A percentile compares a stretch with the other conserved stretches of the same genome.
phyloP scores from a whole-genome alignment of 177 flowering plant genomes.

The Vitis hybrid region DNA sequence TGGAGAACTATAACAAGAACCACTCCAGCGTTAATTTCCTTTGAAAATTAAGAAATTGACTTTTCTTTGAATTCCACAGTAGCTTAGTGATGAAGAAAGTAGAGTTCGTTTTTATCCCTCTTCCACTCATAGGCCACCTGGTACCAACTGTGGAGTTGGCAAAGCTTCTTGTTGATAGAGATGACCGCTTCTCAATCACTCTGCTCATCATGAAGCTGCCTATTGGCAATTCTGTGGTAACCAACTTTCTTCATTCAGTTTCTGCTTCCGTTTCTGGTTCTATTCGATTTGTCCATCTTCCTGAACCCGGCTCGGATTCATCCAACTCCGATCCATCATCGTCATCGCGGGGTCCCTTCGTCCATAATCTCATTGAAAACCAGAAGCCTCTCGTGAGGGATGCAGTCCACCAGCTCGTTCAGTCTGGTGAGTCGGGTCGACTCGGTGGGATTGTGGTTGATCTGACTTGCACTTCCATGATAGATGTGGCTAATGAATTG shows the following conservation, averaged over 20 bases:
- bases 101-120: no score
- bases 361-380: neutral
- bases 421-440: neutral
- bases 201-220: no score
- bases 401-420: slow-evolving; percentile 7
- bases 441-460: slow-evolving; percentile 32
- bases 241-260: neutral
- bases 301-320: neutral
- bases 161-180: no score
- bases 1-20: no score
- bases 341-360: neutral
- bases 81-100: no score
- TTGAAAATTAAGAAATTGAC: no score
- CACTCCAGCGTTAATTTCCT: no score
- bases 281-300: neutral
- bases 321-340: neutral
- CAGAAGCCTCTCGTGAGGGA: slow-evolving; percentile 20
- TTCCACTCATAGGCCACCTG: no score
- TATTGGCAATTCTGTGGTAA: no score
- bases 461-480: slow-evolving; percentile 17
- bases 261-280: neutral
- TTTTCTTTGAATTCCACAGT: no score
- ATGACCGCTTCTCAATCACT: no score
- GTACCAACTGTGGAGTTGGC: no score
- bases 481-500: slow-evolving; percentile 22